Evolutionary conservation across 306 rosid genomes (phyloP).

Genomic region (Herpetospermum pedunculosum): DNA sequence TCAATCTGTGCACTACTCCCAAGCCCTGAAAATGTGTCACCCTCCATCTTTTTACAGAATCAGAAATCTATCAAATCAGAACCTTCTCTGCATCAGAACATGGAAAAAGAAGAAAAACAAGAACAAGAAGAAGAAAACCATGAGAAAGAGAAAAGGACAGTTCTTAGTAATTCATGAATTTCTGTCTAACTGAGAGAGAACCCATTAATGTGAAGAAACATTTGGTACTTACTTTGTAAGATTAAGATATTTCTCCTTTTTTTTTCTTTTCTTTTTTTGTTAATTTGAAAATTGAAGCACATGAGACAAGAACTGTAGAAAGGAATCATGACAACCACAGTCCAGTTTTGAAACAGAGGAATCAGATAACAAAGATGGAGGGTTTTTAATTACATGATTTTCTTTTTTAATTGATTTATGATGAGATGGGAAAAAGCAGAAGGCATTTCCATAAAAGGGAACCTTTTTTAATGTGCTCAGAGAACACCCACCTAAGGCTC

Average conservation of each 20-base stretch:
- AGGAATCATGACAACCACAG: slow-evolving; percentile 66
- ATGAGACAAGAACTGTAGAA: slow-evolving; percentile 65
- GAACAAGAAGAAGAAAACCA: slow-evolving; percentile 5
- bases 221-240: neutral
- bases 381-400: slow-evolving; percentile 7
- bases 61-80: slow-evolving; percentile 33
- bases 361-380: slow-evolving; percentile 29
- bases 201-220: neutral
- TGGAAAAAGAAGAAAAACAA: slow-evolving; percentile 6
- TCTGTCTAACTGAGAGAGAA: neutral
- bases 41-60: slow-evolving; percentile 48
- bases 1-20: slow-evolving; percentile 58
- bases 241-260: neutral
- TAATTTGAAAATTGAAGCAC: slow-evolving; percentile 17
- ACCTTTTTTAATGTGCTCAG: slow-evolving; percentile 62
- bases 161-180: neutral
- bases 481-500: slow-evolving; percentile 79
- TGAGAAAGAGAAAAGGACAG: neutral
- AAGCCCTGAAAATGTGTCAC: slow-evolving; percentile 65
- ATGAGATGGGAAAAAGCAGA: slow-evolving; percentile 66
- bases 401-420: slow-evolving; percentile 21
- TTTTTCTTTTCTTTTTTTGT: neutral
- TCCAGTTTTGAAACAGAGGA: slow-evolving; percentile 31
- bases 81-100: slow-evolving; percentile 31
- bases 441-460: slow-evolving; percentile 75